Base-by-base conservation (phyloP, 352 stramenopile genomes). In the Globisporangium sylvaticum region DNA sequence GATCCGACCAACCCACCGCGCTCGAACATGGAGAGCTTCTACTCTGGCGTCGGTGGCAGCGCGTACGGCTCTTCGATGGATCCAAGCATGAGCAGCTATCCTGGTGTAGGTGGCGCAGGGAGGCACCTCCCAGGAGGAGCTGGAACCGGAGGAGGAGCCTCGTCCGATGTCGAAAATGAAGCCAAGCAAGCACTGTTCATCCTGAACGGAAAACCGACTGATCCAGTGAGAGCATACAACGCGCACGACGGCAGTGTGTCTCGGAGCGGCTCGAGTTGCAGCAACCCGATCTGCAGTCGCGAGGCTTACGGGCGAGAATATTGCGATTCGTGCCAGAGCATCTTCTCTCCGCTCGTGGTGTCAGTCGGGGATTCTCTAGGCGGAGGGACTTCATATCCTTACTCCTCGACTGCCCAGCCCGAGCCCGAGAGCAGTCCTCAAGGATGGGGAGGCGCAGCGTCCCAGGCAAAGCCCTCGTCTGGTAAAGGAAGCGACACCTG, bases 231-330 rank as follows among this genome's bases (percentile, higher is more conserved):
- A 31, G 27, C 59, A 1, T 74, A 70, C 20, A 46, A 27, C 6
- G 42, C 72, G 15, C 66, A 74, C 34, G 73, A 65, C 10, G 65
- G 70, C 4, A 68, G 58, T 18, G 32, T 67, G n/a, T 12, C 29
- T 58, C 44, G 46, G 12, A 50, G 27, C 32, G 46, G 39, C 5
- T 48, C 59, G 22, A 22, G 64, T 29, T 91, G 83, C 62, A 82
- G 62, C 39, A 91, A 90, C 58, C 75, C 75, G 37, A 88, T 87
- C 25, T 91, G 83, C 61, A 68, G 73, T 37, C 74, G 77, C 22
- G 74, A 88, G 42, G 81, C 76, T 24, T 88, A 81, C 62, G 79
- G 78, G 0, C 71, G 73, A 4, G 81, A 89, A 48, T 88, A 84
- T 50, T 91, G 83, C 39, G 81, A 88, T 12, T 71, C 72, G 1